These are phyloP conservation scores for Solanum aculeatissimum DNA, from an alignment of 305 asterid genomes.

Conservation along the genomic window DNA sequence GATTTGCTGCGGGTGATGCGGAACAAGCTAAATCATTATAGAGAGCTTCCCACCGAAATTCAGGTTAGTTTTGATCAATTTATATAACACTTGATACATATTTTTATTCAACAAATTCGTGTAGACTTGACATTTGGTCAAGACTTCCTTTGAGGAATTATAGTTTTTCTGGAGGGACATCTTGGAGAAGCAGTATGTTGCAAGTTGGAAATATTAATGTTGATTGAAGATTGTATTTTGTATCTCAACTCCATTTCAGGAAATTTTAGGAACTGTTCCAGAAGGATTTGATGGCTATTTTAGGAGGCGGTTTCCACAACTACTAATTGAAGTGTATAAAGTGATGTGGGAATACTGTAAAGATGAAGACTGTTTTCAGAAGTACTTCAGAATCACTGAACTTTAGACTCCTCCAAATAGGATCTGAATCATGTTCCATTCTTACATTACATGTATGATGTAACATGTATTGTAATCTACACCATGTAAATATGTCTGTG, in stretches of 20 bases:
- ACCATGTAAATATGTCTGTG: neutral
- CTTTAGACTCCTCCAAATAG: neutral
- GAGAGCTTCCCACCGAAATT: constrained; percentile 80
- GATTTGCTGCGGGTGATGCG: constrained; percentile 89
- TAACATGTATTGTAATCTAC: neutral
- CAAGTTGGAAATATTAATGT: neutral
- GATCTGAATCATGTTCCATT: neutral
- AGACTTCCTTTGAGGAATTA: neutral
- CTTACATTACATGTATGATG: neutral
- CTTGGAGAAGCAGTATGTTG: neutral
- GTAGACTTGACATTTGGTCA: neutral
- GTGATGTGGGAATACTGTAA: constrained; percentile 47
- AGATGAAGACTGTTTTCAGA: constrained; percentile 49
- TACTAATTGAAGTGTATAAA: constrained; percentile 70
- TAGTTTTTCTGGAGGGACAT: neutral
- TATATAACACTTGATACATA: neutral
- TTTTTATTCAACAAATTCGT: neutral
- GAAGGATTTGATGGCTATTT: constrained; percentile 78
- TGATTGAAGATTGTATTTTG: neutral
- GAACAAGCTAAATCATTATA: constrained; percentile 80
- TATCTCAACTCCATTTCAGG: constrained; percentile 32
- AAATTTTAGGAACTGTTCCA: constrained; percentile 61
- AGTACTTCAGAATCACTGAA: constrained; percentile 44
- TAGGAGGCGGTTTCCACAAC: constrained; percentile 62
- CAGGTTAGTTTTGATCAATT: constrained; percentile 37